Conservation (phyloP, 257 asterid species). For the Henckelia pumila region DNA sequence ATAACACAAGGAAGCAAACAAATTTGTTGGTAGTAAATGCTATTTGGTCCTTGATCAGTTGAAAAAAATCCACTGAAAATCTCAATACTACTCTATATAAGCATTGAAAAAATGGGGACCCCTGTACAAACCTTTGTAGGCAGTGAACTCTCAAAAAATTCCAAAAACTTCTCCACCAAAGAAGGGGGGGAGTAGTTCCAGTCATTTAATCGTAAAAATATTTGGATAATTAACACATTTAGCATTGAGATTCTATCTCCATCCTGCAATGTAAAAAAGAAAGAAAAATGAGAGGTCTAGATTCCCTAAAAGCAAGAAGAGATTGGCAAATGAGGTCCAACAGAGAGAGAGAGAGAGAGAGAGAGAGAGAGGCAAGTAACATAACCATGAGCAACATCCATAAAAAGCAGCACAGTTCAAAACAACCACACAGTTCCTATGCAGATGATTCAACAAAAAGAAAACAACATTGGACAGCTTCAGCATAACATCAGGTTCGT, state of each 20-base stretch:
- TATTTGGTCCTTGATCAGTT: constrained; percentile 2
- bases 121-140: constrained; percentile 51
- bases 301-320: constrained; percentile 5
- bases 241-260: constrained; percentile 54
- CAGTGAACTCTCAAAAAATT: constrained; percentile 66
- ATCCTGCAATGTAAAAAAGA: constrained; percentile 57
- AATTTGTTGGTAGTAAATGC: constrained; percentile 14
- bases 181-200: constrained; percentile 42
- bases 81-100: constrained; percentile 8
- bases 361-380: neutral
- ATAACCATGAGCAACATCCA: constrained; percentile 2
- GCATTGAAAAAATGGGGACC: constrained; percentile 17
- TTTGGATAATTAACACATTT: constrained; percentile 59
- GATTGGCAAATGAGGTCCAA: constrained; percentile 12
- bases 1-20: neutral
- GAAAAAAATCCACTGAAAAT: constrained; percentile 15
- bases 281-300: constrained; percentile 21
- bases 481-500: neutral
- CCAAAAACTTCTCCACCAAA: constrained; percentile 65
- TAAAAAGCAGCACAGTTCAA: constrained; percentile 7
- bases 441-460: constrained; percentile 14
- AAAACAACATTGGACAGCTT: constrained; percentile 1
- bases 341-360: neutral
- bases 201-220: constrained; percentile 60
- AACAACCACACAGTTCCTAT: constrained; percentile 14